Evolutionary conservation across 2,329 filamentous ascomycete genomes (phyloP).

Genomic region (Polytolypa hystricis): DNA sequence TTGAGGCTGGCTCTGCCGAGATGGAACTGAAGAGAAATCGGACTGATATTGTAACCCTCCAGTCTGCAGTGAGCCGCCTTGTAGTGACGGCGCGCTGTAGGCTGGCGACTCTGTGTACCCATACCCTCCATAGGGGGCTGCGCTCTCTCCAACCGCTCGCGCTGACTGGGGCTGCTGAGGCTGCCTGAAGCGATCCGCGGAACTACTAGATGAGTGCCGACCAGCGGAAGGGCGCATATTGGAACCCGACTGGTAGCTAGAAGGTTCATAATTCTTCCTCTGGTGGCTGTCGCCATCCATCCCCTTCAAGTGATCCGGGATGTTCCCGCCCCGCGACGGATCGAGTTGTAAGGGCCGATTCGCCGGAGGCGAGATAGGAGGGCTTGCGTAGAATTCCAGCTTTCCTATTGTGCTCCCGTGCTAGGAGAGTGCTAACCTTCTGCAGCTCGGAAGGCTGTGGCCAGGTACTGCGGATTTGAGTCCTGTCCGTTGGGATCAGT

Average conservation of each 20-base stretch:
- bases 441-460: too few relatives aligned
- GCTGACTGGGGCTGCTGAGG: slow-evolving; percentile 21
- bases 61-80: slow-evolving; percentile 35
- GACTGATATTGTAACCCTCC: slow-evolving; percentile 54
- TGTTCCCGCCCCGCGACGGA: slow-evolving; percentile 46
- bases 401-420: slow-evolving; percentile 43
- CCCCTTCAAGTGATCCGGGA: slow-evolving; percentile 44
- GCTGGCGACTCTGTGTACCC: slow-evolving; percentile 45
- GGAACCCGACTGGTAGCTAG: slow-evolving; percentile 44
- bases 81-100: slow-evolving; percentile 43
- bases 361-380: slow-evolving; percentile 54
- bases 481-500: too few relatives aligned
- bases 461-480: too few relatives aligned
- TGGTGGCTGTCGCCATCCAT: slow-evolving; percentile 71
- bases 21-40: slow-evolving; percentile 48
- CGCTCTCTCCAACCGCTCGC: slow-evolving; percentile 22
- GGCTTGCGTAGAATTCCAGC: slow-evolving; percentile 53
- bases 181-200: slow-evolving; percentile 32
- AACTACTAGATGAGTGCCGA: slow-evolving; percentile 40
- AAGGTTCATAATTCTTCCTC: slow-evolving; percentile 64
- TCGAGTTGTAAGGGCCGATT: slow-evolving; percentile 46
- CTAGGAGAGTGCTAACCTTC: too few relatives aligned
- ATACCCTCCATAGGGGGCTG: slow-evolving; percentile 38
- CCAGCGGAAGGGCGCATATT: slow-evolving; percentile 40
- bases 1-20: slow-evolving; percentile 18